Conservation (phyloP, 805 yeast genomes). For the Monosporozyma aerobia region DNA sequence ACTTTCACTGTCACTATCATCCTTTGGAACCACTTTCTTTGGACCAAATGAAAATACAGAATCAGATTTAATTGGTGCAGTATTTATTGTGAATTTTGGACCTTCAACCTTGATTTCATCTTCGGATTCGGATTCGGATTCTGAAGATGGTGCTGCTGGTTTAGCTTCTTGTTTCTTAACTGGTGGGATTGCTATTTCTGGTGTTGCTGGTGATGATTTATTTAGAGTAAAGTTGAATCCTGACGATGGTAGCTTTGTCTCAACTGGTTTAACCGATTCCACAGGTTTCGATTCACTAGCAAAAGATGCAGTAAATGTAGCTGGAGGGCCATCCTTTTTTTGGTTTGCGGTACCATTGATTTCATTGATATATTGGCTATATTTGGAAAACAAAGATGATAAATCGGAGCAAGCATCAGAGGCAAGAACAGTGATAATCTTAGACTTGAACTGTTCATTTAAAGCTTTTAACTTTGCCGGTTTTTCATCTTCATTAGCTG, state of each 20-base stretch:
- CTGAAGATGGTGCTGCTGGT: conserved; percentile 3
- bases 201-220: background rate
- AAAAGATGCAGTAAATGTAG: background rate
- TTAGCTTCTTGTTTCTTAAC: background rate
- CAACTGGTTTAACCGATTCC: background rate
- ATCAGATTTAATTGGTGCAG: conserved; percentile 40
- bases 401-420: conserved; percentile 48
- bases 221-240: background rate
- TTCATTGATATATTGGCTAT: conserved; percentile 41
- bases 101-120: conserved; percentile 64
- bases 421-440: conserved; percentile 35
- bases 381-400: conserved; percentile 47
- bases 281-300: background rate
- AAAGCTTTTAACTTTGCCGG: conserved; percentile 52
- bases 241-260: background rate
- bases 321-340: background rate
- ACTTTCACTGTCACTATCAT: conserved; percentile 28
- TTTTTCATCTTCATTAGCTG: conserved; percentile 22
- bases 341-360: conserved; percentile 12
- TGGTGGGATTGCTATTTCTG: background rate
- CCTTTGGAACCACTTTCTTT: conserved; percentile 16
- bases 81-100: conserved; percentile 47
- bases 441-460: conserved; percentile 47
- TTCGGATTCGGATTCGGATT: conserved; percentile 28
- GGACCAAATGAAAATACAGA: conserved; percentile 42